Conservation (phyloP, 2,329 filamentous ascomycete genomes). For the Diaporthe velutina region DNA sequence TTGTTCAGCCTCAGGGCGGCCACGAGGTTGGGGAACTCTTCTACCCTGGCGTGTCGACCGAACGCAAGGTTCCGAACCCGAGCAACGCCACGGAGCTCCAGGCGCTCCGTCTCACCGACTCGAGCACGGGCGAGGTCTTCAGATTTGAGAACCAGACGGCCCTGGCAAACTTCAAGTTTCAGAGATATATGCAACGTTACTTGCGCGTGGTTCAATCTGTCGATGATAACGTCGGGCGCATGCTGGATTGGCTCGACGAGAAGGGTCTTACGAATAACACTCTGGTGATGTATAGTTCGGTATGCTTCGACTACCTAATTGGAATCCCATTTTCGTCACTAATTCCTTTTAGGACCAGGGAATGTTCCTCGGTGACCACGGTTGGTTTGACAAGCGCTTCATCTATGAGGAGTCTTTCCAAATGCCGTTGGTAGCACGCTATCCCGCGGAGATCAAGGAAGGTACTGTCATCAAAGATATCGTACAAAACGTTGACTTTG, state of each 20-base stretch:
- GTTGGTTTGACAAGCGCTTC: constrained; percentile 70
- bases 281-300: constrained; percentile 63
- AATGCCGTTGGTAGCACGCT: constrained; percentile 66
- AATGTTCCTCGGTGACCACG: constrained; percentile 69
- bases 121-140: constrained; percentile 59
- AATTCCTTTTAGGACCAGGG: constrained; percentile 57
- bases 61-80: constrained; percentile 56
- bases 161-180: constrained; percentile 66
- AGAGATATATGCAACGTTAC: constrained; percentile 69
- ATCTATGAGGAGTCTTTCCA: constrained; percentile 70
- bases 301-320: neutral
- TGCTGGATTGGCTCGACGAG: constrained; percentile 60
- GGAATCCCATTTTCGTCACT: neutral
- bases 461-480: constrained; percentile 60
- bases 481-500: constrained; percentile 67
- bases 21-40: constrained; percentile 47
- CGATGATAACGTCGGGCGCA: constrained; percentile 64
- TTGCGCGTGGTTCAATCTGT: constrained; percentile 64
- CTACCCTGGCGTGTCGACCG: constrained; percentile 39
- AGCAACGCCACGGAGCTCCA: constrained; percentile 39
- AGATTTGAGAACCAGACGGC: constrained; percentile 56
- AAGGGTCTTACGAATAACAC: constrained; percentile 59
- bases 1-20: constrained; percentile 64
- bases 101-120: constrained; percentile 56
- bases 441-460: constrained; percentile 55